Evolutionary conservation across 2,329 filamentous ascomycete genomes (phyloP).

Genomic region (Fragosphaeria purpurea): DNA sequence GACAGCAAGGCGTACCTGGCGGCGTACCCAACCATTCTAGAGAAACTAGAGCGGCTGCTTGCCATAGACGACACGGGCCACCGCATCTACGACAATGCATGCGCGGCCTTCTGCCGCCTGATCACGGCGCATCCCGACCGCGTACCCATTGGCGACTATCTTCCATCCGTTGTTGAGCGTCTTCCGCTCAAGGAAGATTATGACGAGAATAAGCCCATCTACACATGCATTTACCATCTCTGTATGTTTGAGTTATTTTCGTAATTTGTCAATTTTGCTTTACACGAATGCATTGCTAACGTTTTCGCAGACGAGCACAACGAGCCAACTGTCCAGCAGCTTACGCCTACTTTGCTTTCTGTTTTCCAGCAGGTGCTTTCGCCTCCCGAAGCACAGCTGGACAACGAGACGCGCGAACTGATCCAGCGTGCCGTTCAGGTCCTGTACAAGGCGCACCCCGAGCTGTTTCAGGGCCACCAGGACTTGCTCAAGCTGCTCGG

Average conservation of each 20-base stretch:
- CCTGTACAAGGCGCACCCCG: slow-evolving; percentile 25
- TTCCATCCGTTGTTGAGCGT: slow-evolving; percentile 68
- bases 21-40: slow-evolving; percentile 66
- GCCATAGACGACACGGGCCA: slow-evolving; percentile 55
- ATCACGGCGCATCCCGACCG: slow-evolving; percentile 79
- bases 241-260: slow-evolving; percentile 46
- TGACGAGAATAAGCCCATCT: slow-evolving; percentile 93
- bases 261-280: neutral
- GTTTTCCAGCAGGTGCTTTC: slow-evolving; percentile 65
- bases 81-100: slow-evolving; percentile 83
- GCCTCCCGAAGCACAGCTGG: slow-evolving; percentile 65
- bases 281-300: neutral
- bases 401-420: slow-evolving; percentile 57
- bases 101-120: slow-evolving; percentile 84
- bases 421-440: slow-evolving; percentile 53
- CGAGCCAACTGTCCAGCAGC: slow-evolving; percentile 57
- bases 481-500: slow-evolving; percentile 18
- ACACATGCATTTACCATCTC: slow-evolving; percentile 77
- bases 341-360: slow-evolving; percentile 59
- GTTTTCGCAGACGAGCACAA: slow-evolving; percentile 46
- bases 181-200: slow-evolving; percentile 88
- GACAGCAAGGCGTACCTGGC: slow-evolving; percentile 65
- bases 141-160: slow-evolving; percentile 69
- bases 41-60: slow-evolving; percentile 78
- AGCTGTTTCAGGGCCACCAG: slow-evolving; percentile 22